Conservation (phyloP, 495 filamentous ascomycete species). For the Polyplosphaeria fusca region DNA sequence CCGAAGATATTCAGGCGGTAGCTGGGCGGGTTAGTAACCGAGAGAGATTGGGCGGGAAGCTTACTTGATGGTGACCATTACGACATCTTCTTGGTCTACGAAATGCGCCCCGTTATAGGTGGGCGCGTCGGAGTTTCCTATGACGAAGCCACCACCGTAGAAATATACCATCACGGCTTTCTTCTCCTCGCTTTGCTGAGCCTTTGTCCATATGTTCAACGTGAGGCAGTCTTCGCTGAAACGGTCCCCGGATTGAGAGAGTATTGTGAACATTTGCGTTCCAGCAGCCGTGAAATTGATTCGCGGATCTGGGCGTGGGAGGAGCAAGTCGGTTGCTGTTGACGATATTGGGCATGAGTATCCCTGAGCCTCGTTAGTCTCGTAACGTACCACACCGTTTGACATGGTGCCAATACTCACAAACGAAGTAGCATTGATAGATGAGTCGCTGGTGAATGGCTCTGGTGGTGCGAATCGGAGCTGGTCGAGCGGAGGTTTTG, state of each 20-base stretch:
- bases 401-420: too few relatives aligned
- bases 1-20: slow-evolving; percentile 44
- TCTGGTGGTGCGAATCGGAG: slow-evolving; percentile 6
- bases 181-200: slow-evolving; percentile 35
- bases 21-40: slow-evolving; percentile 56
- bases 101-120: slow-evolving; percentile 33
- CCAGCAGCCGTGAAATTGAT: not conserved
- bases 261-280: not conserved
- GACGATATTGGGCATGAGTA: not conserved
- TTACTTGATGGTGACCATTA: slow-evolving; percentile 56
- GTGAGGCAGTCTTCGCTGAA: slow-evolving; percentile 41
- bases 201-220: slow-evolving; percentile 42
- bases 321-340: not conserved
- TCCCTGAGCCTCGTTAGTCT: too few relatives aligned
- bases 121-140: slow-evolving; percentile 16
- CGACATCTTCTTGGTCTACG: slow-evolving; percentile 37
- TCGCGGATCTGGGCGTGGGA: not conserved
- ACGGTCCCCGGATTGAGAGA: not conserved
- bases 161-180: slow-evolving; percentile 41
- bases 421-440: slow-evolving; percentile 13
- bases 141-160: slow-evolving; percentile 33
- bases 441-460: not conserved
- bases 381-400: too few relatives aligned
- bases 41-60: too few relatives aligned
- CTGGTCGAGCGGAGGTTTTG: slow-evolving; percentile 9